Percentiles rank a stretch among this genome's conserved stretches.
phyloP scores from a whole-genome alignment of 1,284 basidiomycete genomes.

The Mycena citricolor region DNA sequence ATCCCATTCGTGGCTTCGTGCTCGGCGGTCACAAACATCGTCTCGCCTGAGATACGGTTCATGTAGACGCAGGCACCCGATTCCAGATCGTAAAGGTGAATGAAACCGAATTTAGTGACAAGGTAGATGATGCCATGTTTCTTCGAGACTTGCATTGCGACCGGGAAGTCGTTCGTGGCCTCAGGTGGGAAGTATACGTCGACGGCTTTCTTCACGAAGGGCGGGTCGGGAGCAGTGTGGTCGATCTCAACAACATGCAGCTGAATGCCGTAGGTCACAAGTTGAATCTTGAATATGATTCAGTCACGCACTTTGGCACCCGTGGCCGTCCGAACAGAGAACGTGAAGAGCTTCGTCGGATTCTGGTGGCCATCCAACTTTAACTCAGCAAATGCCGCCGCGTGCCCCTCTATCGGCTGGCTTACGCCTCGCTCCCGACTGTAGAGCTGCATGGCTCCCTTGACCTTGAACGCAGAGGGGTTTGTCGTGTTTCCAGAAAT shows the following conservation, averaged over 20 bases:
- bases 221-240: constrained; percentile 92
- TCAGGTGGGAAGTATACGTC: constrained; percentile 99
- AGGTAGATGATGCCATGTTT: constrained; percentile 98
- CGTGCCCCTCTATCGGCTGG: constrained; percentile 98
- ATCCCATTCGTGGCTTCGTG: constrained; percentile 95
- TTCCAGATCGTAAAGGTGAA: constrained; percentile 98
- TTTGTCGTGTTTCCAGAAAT: constrained; percentile 94
- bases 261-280: constrained; percentile 41
- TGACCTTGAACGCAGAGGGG: constrained; percentile 95
- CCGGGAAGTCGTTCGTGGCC: constrained; percentile 99
- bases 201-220: constrained; percentile 96
- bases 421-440: constrained; percentile 91
- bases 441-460: constrained; percentile 96
- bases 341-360: constrained; percentile 91
- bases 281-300: background rate
- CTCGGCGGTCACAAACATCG: constrained; percentile 98
- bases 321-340: constrained; percentile 92
- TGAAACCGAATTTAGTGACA: constrained; percentile 99
- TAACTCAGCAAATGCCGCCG: constrained; percentile 93
- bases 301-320: constrained; percentile 83
- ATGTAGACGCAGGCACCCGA: constrained; percentile 99
- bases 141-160: constrained; percentile 98
- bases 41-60: constrained; percentile 99
- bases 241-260: constrained; percentile 99
- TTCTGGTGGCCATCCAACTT: constrained; percentile 85